Base-by-base conservation (phyloP, 306 rosid genomes). In the Delonix regia region DNA sequence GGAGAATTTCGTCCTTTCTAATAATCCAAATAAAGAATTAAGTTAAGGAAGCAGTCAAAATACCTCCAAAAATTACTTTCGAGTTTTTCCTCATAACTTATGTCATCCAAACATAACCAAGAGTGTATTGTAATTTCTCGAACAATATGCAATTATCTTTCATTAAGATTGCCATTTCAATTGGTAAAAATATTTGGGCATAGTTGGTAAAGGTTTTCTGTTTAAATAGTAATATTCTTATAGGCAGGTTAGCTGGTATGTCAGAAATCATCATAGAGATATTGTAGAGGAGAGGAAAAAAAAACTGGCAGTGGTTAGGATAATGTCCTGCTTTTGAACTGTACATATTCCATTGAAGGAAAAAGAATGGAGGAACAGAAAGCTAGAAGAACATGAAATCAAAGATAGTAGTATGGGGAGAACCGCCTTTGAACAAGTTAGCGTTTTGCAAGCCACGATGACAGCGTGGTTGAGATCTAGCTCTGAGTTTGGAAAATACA, bases 381-480 rank as follows among this genome's bases (percentile, higher is more conserved):
- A 59, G 74, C 59, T 41, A 38, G 41, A 34, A 77, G 13, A 64
- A 65, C 18, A 39, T 28, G 22, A 51, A 57, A 59, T 24, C 27
- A 60, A 27, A 60, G 16, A 8, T 28, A 30, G n/a, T 18, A 53
- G 4, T 41, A 39, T 9, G 38, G 62, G 33, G 45, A 70, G 22
- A 33, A 21, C 56, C 44, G 16, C 41, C 75, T 30, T 2, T 16
- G 14, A 11, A 49, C 1, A 9, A 49, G 42, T 5, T 30, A 6
- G 8, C 13, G 6, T 30, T 34, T 21, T 12, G 44, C 36, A 72
- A 52, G 65, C 49, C 61, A 14, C 21, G 45, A 49, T 30, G 47
- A 5, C 47, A 51, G 19, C 75, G 78, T 82, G 62, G 84, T 79
- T 72, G 78, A 69, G 80, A 19, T 47, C 18, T 71, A 79, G 86